Evolutionary conservation across 306 rosid genomes (phyloP), one percentile per base, ranked within the genome.

Genomic region (Hippophae gyantsensis): DNA sequence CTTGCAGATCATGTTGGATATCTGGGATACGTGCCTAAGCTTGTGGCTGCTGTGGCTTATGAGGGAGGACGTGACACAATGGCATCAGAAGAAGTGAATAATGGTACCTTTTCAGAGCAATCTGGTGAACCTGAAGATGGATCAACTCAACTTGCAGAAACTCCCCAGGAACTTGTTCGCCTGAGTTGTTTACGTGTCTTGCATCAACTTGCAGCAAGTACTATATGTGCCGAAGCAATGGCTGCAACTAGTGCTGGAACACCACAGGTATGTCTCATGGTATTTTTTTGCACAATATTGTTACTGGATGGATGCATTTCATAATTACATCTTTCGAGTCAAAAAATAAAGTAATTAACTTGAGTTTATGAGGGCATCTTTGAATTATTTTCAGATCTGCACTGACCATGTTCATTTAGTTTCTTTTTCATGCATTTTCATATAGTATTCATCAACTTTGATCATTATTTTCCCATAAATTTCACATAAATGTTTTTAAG

Each of bases 191-290:
- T 92, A 73, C 96, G 99, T 13, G 95, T 92, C 67, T 82, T 92
- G 62, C 99, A 92, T 85, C 99, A 92, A 70, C 87, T 92, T 67
- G 99, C 99, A 41, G 99, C 88, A 65, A 92, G 99, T 73, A 92
- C 99, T 66, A 88, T 73, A 0, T 92, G 99, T 72, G 99, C 99
- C 56, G 99, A 92, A 82, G 96, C 99, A 62, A 92, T 92, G 99
- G 99, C 99, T 48, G 99, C 99, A 69, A 92, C 99, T 64, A 92
- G 99, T 75, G 93, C 63, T 2, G 99, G 99, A 75, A 76, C 93
- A 45, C 99, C 96, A 67, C 99, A 88, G 99, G 99, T 92, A 71
- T 63, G 54, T 70, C 60, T 54, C 49, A 51, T 55, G 18, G 18
- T 55, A 8, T 67, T 1, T 13, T 60, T 45, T 9, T 48, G 46